Evolutionary conservation across 306 rosid species (phyloP), one percentile per base, ranked within the genome.

Genomic region (Cicer yamashitae): DNA sequence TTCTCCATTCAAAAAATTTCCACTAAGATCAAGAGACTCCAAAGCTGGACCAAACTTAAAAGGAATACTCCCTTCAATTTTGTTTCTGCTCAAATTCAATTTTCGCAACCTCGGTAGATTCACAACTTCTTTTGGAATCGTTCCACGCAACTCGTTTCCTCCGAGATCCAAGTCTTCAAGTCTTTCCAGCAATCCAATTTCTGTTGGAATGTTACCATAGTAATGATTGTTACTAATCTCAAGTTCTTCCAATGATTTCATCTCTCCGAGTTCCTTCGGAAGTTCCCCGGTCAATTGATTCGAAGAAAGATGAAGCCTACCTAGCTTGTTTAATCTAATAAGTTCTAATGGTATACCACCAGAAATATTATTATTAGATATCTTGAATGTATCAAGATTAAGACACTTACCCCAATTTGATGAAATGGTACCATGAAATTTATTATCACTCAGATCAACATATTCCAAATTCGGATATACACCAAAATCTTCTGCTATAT

Each of bases 21-120:
- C 64, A 73, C 86, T 83, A 7, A 86, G 84, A 81, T 88, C 91
- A 64, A 88, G 83, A 34, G 44, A 53, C 47, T 11, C 11, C 11
- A 89, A 76, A 70, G 51, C 11, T 45, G 70, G 53, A 7, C 81
- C 40, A 46, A 83, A 56, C 51, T 65, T n/a, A 34, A 25, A 7
- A 1, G 86, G 81, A 71, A 83, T 70, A 74, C 47, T 79, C 57
- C 70, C 84, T 15, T 75, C 48, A 8, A 83, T 7, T 7, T 57
- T 75, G 37, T 75, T 83, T 37, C 37, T 57, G 61, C 86, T 79
- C 68, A 83, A 64, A 43, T 75, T 75, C 72, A 75, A 64, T 4
- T 5, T 13, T 17, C 11, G 8, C 12, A 83, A 64, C 8, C 5
- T 70, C 3, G 9, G 48, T 7, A 83, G 60, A 13, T 1, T 0